phyloP scores from a whole-genome alignment of 176 grass and related monocot genomes.

The Rhipidocladum racemiflorum region DNA sequence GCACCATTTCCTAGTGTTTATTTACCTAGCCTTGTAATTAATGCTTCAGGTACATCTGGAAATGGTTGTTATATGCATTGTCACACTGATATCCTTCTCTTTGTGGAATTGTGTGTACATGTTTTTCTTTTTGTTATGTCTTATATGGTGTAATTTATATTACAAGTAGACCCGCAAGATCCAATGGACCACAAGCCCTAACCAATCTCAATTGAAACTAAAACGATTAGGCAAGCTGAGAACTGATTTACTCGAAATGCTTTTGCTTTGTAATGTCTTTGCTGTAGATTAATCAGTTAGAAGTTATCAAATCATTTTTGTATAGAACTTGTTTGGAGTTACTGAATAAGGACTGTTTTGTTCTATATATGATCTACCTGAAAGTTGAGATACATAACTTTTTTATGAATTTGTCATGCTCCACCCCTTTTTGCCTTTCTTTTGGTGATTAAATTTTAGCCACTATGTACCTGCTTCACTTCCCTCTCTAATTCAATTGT shows the following conservation, averaged over 20 bases:
- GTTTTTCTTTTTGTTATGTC: neutral
- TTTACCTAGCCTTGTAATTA: neutral
- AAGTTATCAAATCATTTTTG: neutral
- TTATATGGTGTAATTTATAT: neutral
- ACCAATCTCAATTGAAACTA: neutral
- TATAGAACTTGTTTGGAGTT: neutral
- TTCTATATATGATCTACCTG: neutral
- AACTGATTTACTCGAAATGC: neutral
- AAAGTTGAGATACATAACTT: neutral
- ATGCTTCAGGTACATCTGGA: slow-evolving; percentile 13
- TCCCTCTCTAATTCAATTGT: neutral
- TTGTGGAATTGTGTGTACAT: slow-evolving; percentile 25
- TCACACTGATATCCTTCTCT: slow-evolving; percentile 25
- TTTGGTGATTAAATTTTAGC: neutral
- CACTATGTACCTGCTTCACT: neutral
- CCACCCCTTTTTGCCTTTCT: neutral
- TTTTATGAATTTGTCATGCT: neutral
- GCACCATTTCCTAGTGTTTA: slow-evolving; percentile 16
- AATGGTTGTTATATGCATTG: neutral
- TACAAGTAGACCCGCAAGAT: neutral
- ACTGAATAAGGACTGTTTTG: neutral
- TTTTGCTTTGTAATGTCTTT: neutral
- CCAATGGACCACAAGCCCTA: neutral
- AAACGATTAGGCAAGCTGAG: neutral
- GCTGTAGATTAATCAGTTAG: neutral